Evolutionary conservation across 192 early-diverging fungal species (phyloP).

Genomic region (Coemansia sp.): DNA sequence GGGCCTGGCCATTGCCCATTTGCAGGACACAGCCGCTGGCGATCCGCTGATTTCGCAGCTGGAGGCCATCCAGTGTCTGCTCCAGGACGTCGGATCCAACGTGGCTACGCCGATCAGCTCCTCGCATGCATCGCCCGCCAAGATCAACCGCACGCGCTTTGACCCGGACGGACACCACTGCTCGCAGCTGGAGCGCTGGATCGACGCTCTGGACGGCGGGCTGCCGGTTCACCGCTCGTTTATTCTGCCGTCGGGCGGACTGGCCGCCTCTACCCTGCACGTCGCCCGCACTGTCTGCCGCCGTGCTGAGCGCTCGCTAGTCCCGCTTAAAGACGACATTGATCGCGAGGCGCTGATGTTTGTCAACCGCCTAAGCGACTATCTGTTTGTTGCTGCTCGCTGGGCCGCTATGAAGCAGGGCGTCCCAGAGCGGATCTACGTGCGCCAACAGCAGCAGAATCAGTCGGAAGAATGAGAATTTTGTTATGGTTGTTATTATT

Average conservation of each 20-base stretch:
- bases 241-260: conserved; percentile 89
- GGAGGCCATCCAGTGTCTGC: conserved; percentile 77
- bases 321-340: conserved; percentile 59
- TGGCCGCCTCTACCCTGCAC: conserved; percentile 75
- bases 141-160: conserved; percentile 70
- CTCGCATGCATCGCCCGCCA: conserved; percentile 47
- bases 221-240: conserved; percentile 78
- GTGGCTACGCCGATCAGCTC: conserved; percentile 76
- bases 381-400: conserved; percentile 83
- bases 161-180: conserved; percentile 64
- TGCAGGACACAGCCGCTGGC: neutral
- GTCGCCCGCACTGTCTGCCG: conserved; percentile 80
- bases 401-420: conserved; percentile 70
- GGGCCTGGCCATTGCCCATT: conserved; percentile 44
- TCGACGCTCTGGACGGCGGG: conserved; percentile 66
- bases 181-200: conserved; percentile 73
- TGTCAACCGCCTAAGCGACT: conserved; percentile 73
- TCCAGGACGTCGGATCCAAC: conserved; percentile 90
- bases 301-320: conserved; percentile 77
- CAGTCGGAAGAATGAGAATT: too few relatives aligned
- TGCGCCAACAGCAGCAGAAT: conserved; percentile 10
- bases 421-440: conserved; percentile 73
- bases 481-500: too few relatives aligned
- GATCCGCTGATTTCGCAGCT: conserved; percentile 26
- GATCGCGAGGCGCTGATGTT: conserved; percentile 27